phyloP scores from a whole-genome alignment of 306 rosid species.

The Chamaecrista fasciculata region DNA sequence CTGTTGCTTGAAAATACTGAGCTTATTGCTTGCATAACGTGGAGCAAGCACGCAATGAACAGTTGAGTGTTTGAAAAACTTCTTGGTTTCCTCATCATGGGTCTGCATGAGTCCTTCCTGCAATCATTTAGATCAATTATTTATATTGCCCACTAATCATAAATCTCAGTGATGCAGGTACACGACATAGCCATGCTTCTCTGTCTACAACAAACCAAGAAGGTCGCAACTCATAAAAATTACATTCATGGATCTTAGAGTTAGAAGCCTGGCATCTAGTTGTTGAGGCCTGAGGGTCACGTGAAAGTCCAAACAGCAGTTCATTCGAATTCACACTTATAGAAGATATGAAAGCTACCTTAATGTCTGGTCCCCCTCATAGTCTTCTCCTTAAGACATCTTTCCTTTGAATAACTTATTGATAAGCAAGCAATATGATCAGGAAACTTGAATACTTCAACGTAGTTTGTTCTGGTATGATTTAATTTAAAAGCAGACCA shows the following conservation, averaged over 20 bases:
- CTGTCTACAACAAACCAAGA: neutral
- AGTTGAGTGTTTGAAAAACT: constrained; percentile 61
- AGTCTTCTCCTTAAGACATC: neutral
- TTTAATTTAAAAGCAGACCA: neutral
- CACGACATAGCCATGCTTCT: constrained; percentile 15
- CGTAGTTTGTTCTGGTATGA: neutral
- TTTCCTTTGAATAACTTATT: constrained; percentile 9
- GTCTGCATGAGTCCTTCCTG: constrained; percentile 87
- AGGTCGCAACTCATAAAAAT: neutral
- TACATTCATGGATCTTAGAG: neutral
- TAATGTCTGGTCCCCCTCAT: neutral
- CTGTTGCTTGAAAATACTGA: constrained; percentile 84
- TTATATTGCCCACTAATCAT: neutral
- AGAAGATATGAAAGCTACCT: neutral
- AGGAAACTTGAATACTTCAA: neutral
- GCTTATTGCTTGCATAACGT: constrained; percentile 83
- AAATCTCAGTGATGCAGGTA: neutral
- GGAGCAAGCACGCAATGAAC: constrained; percentile 77
- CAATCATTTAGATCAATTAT: constrained; percentile 25
- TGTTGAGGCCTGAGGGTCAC: neutral
- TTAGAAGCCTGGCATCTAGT: constrained; percentile 1
- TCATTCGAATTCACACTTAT: neutral
- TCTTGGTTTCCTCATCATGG: constrained; percentile 74
- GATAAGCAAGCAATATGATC: constrained; percentile 1
- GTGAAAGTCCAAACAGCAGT: neutral